Evolutionary conservation across 2,329 filamentous ascomycete species (phyloP), one percentile per base, ranked within the genome.

Genomic region (Neonectria ditissima): DNA sequence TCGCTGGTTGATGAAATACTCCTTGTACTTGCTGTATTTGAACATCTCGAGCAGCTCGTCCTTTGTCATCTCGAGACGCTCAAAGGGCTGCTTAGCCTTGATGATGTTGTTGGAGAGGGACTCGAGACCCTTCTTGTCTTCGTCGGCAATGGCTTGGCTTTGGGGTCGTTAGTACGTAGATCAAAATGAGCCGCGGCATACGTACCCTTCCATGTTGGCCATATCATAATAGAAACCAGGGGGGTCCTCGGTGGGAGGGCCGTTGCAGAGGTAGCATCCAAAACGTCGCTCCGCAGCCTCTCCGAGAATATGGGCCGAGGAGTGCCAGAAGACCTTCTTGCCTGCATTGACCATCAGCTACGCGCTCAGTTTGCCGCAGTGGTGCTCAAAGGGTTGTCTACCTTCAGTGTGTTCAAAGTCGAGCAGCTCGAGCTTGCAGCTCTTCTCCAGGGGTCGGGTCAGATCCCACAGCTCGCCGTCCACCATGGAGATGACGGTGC

Each of bases 281-380:
- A 94, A 99, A 74, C 94, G 88, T 75, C 92, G 88, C 81, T 99
- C 96, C 53, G 91, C 92, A 64, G 94, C 94, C 81, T 98, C 96
- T 71, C 96, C 96, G n/a, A 99, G 88, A 69, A 97, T 91, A 79
- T 99, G 96, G 47, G 96, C 96, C 74, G 91, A 95, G 20, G 93
- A 97, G 80, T 98, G 96, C 95, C 95, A 99, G 83, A 97, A 99
- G 60, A 98, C 95, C 78, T 93, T 93, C 82, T 96, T 94, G 74
- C 93, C 95, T 81, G 57, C 4, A 30, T 20, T 50, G 13, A 18
- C 30, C 48, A 50, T 65, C 41, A 64, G 63, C 14, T 10, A 24
- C 16, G 26, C 11, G 28, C 11, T 11, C 22, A 51, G 10, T n/a
- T 37, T 6, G 9, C 24, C 24, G 14, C 14, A n/a, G n/a, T 20